Conservation (phyloP, 164 flowering plant genomes). For the Umbellularia californica region DNA sequence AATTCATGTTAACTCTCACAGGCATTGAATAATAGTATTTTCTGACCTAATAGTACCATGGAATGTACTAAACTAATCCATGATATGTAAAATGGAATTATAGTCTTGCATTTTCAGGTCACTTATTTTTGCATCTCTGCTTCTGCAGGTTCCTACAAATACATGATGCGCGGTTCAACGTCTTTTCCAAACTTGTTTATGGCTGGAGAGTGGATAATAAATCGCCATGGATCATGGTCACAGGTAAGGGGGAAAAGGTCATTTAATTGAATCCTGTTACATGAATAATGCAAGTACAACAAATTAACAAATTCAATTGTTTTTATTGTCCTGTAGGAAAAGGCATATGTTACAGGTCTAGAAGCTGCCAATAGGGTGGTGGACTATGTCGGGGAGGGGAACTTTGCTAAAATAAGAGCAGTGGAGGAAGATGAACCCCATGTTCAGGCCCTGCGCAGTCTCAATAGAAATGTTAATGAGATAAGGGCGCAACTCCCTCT, state of each 20-base stretch:
- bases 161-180: conserved; percentile 63
- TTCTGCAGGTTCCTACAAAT: conserved; percentile 52
- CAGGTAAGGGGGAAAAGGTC: conserved; percentile 27
- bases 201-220: conserved; percentile 72
- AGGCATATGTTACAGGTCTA: conserved; percentile 58
- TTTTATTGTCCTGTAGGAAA: conserved; percentile 37
- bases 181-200: conserved; percentile 60
- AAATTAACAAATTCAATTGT: background rate
- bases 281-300: background rate
- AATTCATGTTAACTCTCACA: background rate
- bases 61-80: background rate
- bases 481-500: conserved; percentile 48
- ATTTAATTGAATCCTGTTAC: background rate
- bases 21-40: background rate
- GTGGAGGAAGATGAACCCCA: conserved; percentile 70
- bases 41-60: background rate
- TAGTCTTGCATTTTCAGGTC: background rate
- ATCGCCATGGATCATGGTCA: conserved; percentile 67
- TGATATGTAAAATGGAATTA: background rate
- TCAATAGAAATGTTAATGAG: conserved; percentile 47
- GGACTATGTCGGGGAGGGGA: conserved; percentile 52
- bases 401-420: conserved; percentile 56
- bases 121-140: background rate
- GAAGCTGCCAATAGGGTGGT: conserved; percentile 71
- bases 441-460: conserved; percentile 42